Base-by-base conservation (phyloP, 331 rosid genomes). In the Dryas integrifolia region DNA sequence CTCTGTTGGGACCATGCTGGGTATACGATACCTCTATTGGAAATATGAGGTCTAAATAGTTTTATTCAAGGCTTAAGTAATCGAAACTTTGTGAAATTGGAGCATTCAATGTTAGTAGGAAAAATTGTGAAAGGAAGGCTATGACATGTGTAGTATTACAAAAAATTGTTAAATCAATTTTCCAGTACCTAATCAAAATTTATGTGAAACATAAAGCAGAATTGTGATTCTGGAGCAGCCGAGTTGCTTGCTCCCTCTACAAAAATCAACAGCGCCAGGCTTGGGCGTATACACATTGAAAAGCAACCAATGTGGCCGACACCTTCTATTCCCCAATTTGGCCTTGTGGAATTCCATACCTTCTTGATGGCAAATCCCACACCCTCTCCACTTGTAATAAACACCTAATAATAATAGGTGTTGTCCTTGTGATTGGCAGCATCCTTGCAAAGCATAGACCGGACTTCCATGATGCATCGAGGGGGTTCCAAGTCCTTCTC, bases 401-500 rank as follows among this genome's bases (percentile, higher is more conserved):
- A 9, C 64, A 62, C 81, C 78, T 86, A 89, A 69, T 71, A 86
- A 58, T 86, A 92, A 72, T 81, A 89, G 5, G 72, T 64, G 72
- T 76, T 86, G 77, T 82, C 90, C 85, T 87, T 90, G 62, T 61
- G 77, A 72, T 81, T 81, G 39, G 90, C 82, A 50, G 86, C 91
- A 80, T 90, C 97, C 83, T 90, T 90, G 80, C 96, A 88, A 1
- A 95, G 92, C 85, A 95, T 95, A 10, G 97, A 92, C 6, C 97
- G 96, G 48, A 95, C 97, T 82, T 95, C 99, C 88, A 90, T 81
- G 69, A 92, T 81, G 44, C 88, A 90, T 73, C 96, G 79, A 0
- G 99, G 99, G 15, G 94, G 84, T 57, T 88, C 96, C 9, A 92
- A 62, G 57, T 95, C 98, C 66, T 85, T 95, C 84, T 88, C 98